phyloP scores from a whole-genome alignment of 352 stramenopile species.

The Globisporangium spinosum region DNA sequence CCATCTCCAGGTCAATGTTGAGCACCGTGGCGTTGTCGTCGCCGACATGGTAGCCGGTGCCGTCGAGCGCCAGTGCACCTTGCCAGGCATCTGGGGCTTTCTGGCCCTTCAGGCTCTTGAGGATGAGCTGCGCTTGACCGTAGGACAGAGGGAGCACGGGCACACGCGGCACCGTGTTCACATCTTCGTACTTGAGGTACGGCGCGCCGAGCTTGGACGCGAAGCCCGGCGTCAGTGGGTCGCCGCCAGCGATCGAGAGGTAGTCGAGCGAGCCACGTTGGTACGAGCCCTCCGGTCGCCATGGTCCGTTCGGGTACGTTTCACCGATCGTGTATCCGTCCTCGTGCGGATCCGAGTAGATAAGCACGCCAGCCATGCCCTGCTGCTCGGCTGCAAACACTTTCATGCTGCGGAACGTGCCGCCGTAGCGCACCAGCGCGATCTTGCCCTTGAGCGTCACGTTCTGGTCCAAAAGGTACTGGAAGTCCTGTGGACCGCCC shows the following conservation, averaged over 20 bases:
- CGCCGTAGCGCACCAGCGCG: slow-evolving; percentile 82
- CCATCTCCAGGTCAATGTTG: slow-evolving; percentile 61
- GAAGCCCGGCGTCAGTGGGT: slow-evolving; percentile 58
- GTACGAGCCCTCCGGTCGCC: slow-evolving; percentile 69
- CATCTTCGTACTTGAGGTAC: slow-evolving; percentile 41
- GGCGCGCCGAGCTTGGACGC: slow-evolving; percentile 39
- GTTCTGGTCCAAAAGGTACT: slow-evolving; percentile 59
- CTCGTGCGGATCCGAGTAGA: slow-evolving; percentile 88
- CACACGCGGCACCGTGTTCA: slow-evolving; percentile 59
- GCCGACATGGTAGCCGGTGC: slow-evolving; percentile 64
- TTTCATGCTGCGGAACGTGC: slow-evolving; percentile 70
- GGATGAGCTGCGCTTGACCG: slow-evolving; percentile 73
- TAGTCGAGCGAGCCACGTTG: slow-evolving; percentile 87
- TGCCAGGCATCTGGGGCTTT: slow-evolving; percentile 54
- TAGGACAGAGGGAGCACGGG: slow-evolving; percentile 74
- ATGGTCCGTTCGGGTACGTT: slow-evolving; percentile 80
- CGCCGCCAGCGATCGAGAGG: slow-evolving; percentile 64
- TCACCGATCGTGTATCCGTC: slow-evolving; percentile 67
- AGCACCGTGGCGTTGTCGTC: slow-evolving; percentile 56
- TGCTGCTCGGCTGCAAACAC: slow-evolving; percentile 81
- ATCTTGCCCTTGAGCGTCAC: slow-evolving; percentile 79
- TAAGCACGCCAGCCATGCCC: slow-evolving; percentile 73
- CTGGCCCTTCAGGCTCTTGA: slow-evolving; percentile 58
- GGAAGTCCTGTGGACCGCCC: slow-evolving; percentile 75
- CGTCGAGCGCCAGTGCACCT: slow-evolving; percentile 52